Percentiles rank a stretch among this genome's conserved stretches.
phyloP scores from a whole-genome alignment of 805 yeast genomes.

The Barnettozyma vustinii region DNA sequence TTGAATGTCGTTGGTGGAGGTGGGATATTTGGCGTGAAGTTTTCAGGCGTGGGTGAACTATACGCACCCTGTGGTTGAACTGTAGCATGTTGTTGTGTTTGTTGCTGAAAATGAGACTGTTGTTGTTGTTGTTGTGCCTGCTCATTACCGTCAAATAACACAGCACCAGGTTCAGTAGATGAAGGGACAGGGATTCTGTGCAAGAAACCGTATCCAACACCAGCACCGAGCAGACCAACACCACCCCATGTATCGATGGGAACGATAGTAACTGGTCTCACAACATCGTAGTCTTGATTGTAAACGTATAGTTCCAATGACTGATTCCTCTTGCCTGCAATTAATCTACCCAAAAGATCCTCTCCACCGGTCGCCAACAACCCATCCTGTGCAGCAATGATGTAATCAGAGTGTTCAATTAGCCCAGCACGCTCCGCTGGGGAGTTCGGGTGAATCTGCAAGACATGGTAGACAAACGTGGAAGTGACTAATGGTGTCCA shows the following conservation, averaged over 20 bases:
- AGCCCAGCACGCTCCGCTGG: slow-evolving; percentile 85
- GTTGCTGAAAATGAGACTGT: too few relatives aligned
- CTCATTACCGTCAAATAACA: slow-evolving; percentile 32
- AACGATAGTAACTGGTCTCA: slow-evolving; percentile 80
- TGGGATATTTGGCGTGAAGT: background rate
- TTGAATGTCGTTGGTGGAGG: slow-evolving; percentile 3
- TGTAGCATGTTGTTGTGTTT: background rate
- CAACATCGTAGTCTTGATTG: slow-evolving; percentile 79
- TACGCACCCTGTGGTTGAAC: background rate
- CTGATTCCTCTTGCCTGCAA: slow-evolving; percentile 44
- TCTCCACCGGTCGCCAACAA: slow-evolving; percentile 85
- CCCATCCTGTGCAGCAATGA: slow-evolving; percentile 86
- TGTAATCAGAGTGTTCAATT: slow-evolving; percentile 80
- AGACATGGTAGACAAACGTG: slow-evolving; percentile 82
- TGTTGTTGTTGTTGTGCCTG: slow-evolving; percentile 4
- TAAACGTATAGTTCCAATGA: slow-evolving; percentile 65
- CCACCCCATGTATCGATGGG: slow-evolving; percentile 80
- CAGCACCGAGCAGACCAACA: slow-evolving; percentile 82
- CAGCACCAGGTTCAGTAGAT: slow-evolving; percentile 34
- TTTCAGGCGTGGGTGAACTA: background rate
- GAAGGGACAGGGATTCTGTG: slow-evolving; percentile 77
- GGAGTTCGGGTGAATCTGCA: slow-evolving; percentile 63
- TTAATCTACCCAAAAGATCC: slow-evolving; percentile 61
- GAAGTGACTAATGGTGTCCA: slow-evolving; percentile 73
- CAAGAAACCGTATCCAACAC: slow-evolving; percentile 87